A percentile compares a stretch with the other conserved stretches of the same genome.
Evolutionary conservation across 2,329 filamentous ascomycete species (phyloP).

Genomic region (Botrytis byssoidea): DNA sequence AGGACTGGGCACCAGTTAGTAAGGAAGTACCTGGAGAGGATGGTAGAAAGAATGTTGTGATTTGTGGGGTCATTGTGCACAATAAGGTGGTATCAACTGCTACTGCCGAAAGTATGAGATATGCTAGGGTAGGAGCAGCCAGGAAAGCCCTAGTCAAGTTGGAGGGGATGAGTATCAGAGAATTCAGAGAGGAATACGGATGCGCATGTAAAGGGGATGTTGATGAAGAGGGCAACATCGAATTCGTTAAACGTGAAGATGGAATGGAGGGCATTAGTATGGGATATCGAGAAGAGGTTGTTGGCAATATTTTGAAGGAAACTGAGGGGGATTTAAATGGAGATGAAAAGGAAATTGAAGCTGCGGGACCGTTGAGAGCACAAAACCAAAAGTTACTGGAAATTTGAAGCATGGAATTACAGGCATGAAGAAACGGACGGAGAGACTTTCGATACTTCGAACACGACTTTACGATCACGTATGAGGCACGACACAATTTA

Average conservation of each 20-base stretch:
- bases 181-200: slow-evolving; percentile 59
- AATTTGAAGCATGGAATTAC: not conserved
- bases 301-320: not conserved
- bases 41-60: slow-evolving; percentile 50
- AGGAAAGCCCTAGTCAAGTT: slow-evolving; percentile 54
- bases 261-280: not conserved
- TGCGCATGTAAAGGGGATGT: slow-evolving; percentile 57
- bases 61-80: slow-evolving; percentile 77
- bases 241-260: slow-evolving; percentile 17
- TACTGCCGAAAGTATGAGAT: slow-evolving; percentile 61
- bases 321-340: not conserved
- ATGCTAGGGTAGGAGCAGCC: slow-evolving; percentile 70
- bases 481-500: not conserved
- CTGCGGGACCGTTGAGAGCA: not conserved
- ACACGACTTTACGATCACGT: not conserved
- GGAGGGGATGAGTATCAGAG: slow-evolving; percentile 46
- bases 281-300: slow-evolving; percentile 9
- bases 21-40: slow-evolving; percentile 44
- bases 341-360: not conserved
- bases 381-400: not conserved
- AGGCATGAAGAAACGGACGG: not conserved
- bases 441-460: not conserved
- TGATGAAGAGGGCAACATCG: slow-evolving; percentile 9
- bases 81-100: slow-evolving; percentile 62
- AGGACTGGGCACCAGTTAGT: slow-evolving; percentile 50